Evolutionary conservation across 805 yeast species (phyloP), one percentile per base, ranked within the genome.

Genomic region (Monosporozyma aerobia): DNA sequence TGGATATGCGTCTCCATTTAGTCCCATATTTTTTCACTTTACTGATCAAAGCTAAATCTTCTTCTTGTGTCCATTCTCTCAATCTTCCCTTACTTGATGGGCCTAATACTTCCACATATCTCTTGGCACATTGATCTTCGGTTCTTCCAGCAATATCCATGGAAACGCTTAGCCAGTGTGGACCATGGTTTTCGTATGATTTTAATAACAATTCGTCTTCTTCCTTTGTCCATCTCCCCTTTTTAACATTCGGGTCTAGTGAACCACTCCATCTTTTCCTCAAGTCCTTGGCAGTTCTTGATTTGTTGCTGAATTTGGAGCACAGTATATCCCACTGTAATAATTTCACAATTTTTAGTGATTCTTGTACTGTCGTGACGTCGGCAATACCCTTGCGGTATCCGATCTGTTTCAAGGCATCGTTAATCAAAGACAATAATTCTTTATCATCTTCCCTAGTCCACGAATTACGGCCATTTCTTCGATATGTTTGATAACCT

Each of bases 41-140:
- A 46, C 75, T 74, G n/a, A 89, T 80, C 51, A 90, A 71, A 53
- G 71, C 68, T 41, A 85, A 68, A 64, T 90, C 97, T 65, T 90
- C 97, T 9, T 80, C 87, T 30, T 75, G 61, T 1, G 80, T 72
- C 98, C 98, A 90, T 2, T 85, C 82, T 59, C 88, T 77, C 46
- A 89, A 73, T 52, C 97, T 70, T 58, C 85, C 89, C 54, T 81
- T 81, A 9, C 90, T 85, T 51, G 73, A 70, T 5, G 97, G 97
- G 60, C 88, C 94, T 54, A 90, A 68, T 1, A 89, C 96, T 62
- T 90, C 97, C 14, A 83, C 81, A 65, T 87, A 90, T 60, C 97
- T 73, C 63, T 90, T 90, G 1, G 96, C 87, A 72, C 98, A 90
- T 71, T 90, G 97, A 67, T 90, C 97, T 62, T 90, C 96, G 0